Evolutionary conservation across 257 asterid species (phyloP).

Genomic region (Primulina tabacum): DNA sequence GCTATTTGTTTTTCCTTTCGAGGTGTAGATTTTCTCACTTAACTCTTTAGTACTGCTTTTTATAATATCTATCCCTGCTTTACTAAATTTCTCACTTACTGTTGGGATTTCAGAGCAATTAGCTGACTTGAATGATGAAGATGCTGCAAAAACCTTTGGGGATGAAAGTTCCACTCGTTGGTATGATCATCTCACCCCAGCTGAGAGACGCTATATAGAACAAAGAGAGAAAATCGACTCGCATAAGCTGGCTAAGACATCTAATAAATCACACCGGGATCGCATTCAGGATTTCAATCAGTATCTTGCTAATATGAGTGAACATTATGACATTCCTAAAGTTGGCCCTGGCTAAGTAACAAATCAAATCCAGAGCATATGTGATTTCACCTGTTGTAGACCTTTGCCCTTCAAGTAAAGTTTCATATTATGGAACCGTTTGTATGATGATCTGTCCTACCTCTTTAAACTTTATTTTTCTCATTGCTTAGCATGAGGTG

Average conservation of each 20-base stretch:
- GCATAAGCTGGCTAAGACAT: conserved; percentile 78
- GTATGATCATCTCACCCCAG: conserved; percentile 78
- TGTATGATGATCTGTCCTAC: not conserved
- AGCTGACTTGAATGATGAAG: conserved; percentile 49
- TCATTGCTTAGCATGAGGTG: not conserved
- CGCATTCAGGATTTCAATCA: conserved; percentile 95
- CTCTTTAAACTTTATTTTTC: not conserved
- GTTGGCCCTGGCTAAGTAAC: conserved; percentile 81
- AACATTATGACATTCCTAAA: conserved; percentile 96
- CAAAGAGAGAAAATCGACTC: conserved; percentile 67
- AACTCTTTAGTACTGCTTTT: not conserved
- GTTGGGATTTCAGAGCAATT: conserved; percentile 44
- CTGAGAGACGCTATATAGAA: conserved; percentile 90
- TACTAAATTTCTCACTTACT: conserved; percentile 15
- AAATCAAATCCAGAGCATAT: not conserved
- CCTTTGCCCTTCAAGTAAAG: not conserved
- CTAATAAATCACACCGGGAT: conserved; percentile 87
- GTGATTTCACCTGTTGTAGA: conserved; percentile 6
- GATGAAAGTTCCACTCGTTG: conserved; percentile 45
- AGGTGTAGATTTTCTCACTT: not conserved
- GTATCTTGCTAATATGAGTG: conserved; percentile 96
- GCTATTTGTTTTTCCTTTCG: not conserved
- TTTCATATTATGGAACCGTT: not conserved
- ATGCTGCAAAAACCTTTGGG: conserved; percentile 29
- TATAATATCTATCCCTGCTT: not conserved